A percentile compares a stretch with the other conserved stretches of the same genome.
Evolutionary conservation across 2,329 filamentous ascomycete species (phyloP).

Genomic region (Huntiella moniliformis): DNA sequence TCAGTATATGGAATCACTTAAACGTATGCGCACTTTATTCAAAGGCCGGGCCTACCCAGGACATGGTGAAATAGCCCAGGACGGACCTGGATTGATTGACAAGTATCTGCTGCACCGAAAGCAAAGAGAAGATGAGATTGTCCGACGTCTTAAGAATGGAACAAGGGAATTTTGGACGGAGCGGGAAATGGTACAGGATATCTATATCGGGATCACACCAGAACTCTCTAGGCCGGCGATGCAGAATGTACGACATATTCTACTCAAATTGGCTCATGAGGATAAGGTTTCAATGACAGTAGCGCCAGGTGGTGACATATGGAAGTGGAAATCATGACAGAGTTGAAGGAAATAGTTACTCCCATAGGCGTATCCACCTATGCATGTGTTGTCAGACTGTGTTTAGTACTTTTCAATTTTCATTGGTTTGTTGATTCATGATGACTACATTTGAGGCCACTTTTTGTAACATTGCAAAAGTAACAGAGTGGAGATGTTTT

Average conservation of each 20-base stretch:
- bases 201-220: conserved; percentile 66
- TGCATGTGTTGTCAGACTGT: too few relatives aligned
- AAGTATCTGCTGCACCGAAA: conserved; percentile 74
- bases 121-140: conserved; percentile 60
- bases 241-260: conserved; percentile 55
- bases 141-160: conserved; percentile 34
- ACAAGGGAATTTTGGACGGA: conserved; percentile 36
- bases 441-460: too few relatives aligned
- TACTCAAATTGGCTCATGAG: conserved; percentile 61
- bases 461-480: too few relatives aligned
- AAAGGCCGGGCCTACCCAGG: conserved; percentile 63
- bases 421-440: too few relatives aligned
- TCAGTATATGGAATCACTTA: conserved; percentile 49
- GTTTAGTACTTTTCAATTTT: too few relatives aligned
- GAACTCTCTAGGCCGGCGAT: conserved; percentile 59
- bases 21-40: conserved; percentile 45
- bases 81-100: conserved; percentile 50
- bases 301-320: too few relatives aligned
- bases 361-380: too few relatives aligned
- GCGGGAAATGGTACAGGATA: conserved; percentile 70
- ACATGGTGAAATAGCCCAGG: conserved; percentile 61
- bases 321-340: too few relatives aligned
- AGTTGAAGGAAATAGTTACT: too few relatives aligned
- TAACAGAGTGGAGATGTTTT: too few relatives aligned
- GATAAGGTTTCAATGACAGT: conserved; percentile 33